phyloP scores from a whole-genome alignment of 225 moss, liverwort and hornwort genomes.

The Climacium dendroides region DNA sequence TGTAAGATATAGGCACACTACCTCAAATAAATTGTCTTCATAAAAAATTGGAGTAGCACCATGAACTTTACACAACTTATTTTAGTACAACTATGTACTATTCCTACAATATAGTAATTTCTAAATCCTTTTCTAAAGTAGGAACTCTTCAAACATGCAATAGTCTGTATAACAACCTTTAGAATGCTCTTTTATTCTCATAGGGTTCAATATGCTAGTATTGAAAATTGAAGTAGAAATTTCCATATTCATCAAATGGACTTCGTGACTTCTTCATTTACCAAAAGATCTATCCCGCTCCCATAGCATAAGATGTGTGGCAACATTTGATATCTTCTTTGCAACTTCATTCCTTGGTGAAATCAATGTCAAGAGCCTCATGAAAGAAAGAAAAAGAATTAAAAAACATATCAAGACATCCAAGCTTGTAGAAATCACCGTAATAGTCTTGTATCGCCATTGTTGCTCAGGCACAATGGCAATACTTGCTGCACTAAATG shows the following conservation, averaged over 20 bases:
- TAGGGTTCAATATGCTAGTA: not conserved
- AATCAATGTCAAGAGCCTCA: not conserved
- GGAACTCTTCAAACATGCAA: no score
- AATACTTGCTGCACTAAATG: not conserved
- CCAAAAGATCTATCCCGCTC: not conserved
- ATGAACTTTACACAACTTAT: no score
- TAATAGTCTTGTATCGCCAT: not conserved
- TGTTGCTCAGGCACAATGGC: not conserved
- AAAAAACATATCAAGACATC: not conserved
- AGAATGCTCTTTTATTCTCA: not conserved
- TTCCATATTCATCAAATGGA: not conserved
- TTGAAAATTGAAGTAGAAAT: no score
- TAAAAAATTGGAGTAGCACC: no score
- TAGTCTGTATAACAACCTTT: not conserved
- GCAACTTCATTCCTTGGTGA: not conserved
- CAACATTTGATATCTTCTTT: not conserved
- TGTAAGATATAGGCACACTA: no score
- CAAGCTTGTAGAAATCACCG: not conserved
- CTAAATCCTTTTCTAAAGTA: no score
- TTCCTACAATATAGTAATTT: no score
- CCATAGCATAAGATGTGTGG: not conserved
- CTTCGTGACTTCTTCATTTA: not conserved
- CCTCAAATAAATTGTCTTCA: no score
- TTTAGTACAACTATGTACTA: not conserved
- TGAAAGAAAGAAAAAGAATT: not conserved